Conservation (phyloP, 495 filamentous ascomycete species). For the Clavariopsis aquatica region DNA sequence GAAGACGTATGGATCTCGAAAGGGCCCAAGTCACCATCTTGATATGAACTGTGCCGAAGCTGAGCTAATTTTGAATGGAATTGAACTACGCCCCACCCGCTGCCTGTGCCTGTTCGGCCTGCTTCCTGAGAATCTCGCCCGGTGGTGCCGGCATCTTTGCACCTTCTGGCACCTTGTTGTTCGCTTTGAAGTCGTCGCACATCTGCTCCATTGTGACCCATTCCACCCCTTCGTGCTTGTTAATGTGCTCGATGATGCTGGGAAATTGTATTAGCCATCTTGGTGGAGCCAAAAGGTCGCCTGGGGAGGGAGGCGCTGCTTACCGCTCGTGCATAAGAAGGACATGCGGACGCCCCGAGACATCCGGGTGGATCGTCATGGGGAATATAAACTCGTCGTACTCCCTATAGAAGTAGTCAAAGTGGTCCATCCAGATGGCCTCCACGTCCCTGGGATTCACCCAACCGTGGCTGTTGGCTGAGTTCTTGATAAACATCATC, state of each 20-base stretch:
- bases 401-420: slow-evolving; percentile 62
- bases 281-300: not conserved
- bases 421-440: slow-evolving; percentile 60
- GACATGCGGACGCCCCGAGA: slow-evolving; percentile 59
- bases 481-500: slow-evolving; percentile 60
- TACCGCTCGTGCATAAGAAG: slow-evolving; percentile 59
- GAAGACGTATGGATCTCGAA: too few relatives aligned
- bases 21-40: not conserved
- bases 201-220: slow-evolving; percentile 60
- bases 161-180: slow-evolving; percentile 64
- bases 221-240: slow-evolving; percentile 56
- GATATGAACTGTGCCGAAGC: too few relatives aligned
- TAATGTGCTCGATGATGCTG: slow-evolving; percentile 54
- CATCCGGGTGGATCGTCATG: slow-evolving; percentile 62
- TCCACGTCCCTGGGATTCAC: slow-evolving; percentile 59
- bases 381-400: slow-evolving; percentile 64
- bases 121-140: slow-evolving; percentile 58
- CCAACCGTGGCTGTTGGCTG: slow-evolving; percentile 58
- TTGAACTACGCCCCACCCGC: not conserved
- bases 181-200: slow-evolving; percentile 60
- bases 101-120: slow-evolving; percentile 23
- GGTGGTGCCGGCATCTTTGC: slow-evolving; percentile 66
- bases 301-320: slow-evolving; percentile 2
- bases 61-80: slow-evolving; percentile 2
- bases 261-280: not conserved